These are phyloP conservation scores for Xylaria sp. DNA, from an alignment of 2,329 filamentous ascomycete genomes.

Conservation along the genomic window DNA sequence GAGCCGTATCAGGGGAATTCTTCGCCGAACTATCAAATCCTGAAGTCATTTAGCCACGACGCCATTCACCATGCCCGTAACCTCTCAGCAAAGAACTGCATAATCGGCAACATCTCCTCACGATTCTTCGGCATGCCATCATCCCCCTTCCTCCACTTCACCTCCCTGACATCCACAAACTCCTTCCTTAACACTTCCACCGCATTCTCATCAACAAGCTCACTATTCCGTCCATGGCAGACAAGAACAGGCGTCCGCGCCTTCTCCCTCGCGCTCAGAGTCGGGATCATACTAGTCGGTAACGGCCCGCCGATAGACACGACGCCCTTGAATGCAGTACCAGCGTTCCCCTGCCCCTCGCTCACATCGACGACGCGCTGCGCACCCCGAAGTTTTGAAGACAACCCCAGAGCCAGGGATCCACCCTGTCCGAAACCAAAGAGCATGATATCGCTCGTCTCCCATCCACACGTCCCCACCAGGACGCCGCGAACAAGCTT, in stretches of 20 bases:
- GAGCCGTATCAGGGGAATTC: not conserved
- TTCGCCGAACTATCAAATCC: too few species aligned
- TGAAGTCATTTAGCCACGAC: too few species aligned
- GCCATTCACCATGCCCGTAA: slow-evolving; percentile 36
- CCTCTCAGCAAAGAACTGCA: slow-evolving; percentile 72
- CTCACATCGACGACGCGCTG: slow-evolving; percentile 34
- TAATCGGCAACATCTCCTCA: slow-evolving; percentile 85
- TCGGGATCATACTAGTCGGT: slow-evolving; percentile 47
- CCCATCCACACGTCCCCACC: slow-evolving; percentile 54
- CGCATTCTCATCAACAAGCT: slow-evolving; percentile 51
- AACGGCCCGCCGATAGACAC: slow-evolving; percentile 59
- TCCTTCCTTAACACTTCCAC: slow-evolving; percentile 58
- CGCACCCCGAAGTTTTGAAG: slow-evolving; percentile 39
- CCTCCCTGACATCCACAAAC: slow-evolving; percentile 62
- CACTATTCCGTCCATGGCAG: slow-evolving; percentile 48
- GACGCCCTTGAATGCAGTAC: slow-evolving; percentile 46
- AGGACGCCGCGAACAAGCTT: slow-evolving; percentile 49
- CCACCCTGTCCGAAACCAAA: slow-evolving; percentile 66
- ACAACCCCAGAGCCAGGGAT: slow-evolving; percentile 53
- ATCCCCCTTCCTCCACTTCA: slow-evolving; percentile 62
- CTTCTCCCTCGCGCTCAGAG: slow-evolving; percentile 45
- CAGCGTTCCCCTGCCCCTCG: slow-evolving; percentile 7
- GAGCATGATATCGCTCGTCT: slow-evolving; percentile 53
- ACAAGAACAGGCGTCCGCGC: slow-evolving; percentile 59
- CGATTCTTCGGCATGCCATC: slow-evolving; percentile 78